Evolutionary conservation across 169 alveolate species (phyloP), one percentile per base, ranked within the genome.

Genomic region (Cryptosporidium sp.): DNA sequence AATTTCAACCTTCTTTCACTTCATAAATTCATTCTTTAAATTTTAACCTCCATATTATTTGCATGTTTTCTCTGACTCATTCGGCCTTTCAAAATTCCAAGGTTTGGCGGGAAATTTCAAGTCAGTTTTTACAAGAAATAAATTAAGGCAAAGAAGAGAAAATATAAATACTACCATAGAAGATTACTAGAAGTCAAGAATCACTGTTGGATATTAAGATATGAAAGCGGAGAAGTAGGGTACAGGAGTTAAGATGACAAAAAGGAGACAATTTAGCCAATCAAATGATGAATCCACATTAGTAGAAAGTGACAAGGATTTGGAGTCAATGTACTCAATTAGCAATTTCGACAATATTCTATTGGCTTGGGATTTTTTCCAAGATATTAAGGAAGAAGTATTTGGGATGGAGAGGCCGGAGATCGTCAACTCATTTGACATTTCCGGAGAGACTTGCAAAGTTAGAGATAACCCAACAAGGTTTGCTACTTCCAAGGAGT

Each of bases 321-420:
- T 65, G 71, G 84, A 14, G n/a, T 23, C 69, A 37, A 59, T 61
- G 23, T 62, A 62, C 59, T 61, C 71, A 39, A 61, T 59, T 29
- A 67, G 48, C 45, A 65, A 59, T 65, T 80, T 80, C 43, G 89
- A 80, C 37, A 80, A 80, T 9, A 80, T 80, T 45, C 41, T 80
- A 35, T 26, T 80, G 43, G 65, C 51, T 62, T 80, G 89, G 89
- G 89, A 80, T 65, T 80, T 80, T 29, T 80, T 61, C 43, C 45
- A 80, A 55, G 89, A 80, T 62, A 80, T 80, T 33, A 62, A 80
- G 41, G 89, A 80, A 33, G 89, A 80, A 21, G 52, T 12, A 0
- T 80, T 41, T 61, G 70, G 70, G 14, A 18, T 6, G 37, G 41
- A 80, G 48, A 67, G 62, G 65, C 51, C 45, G 9, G 89, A 59